Percentiles rank a stretch among this genome's conserved stretches.
Conservation (phyloP, 768 basidiomycete genomes). For the Thelephora ganbajun region DNA sequence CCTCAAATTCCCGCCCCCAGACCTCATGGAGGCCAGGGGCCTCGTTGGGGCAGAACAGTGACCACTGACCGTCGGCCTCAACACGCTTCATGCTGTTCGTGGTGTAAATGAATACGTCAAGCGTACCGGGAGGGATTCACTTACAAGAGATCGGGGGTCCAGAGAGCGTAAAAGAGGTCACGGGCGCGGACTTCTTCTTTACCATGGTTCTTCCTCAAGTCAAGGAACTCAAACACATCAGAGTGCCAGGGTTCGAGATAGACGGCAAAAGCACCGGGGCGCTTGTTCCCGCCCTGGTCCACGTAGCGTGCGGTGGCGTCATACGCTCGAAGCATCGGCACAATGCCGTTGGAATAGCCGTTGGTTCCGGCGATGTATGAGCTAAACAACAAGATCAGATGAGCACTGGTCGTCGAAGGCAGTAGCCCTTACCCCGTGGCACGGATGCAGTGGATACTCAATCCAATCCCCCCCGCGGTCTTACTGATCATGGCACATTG, state of each 20-base stretch:
- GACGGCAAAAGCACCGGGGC: slow-evolving; percentile 95
- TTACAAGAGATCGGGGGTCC: slow-evolving; percentile 95
- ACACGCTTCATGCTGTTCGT: slow-evolving; percentile 84
- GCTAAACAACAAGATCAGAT: slow-evolving; percentile 23
- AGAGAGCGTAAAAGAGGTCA: slow-evolving; percentile 95
- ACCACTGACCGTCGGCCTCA: slow-evolving; percentile 81
- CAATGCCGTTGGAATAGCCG: slow-evolving; percentile 97
- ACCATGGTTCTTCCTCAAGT: slow-evolving; percentile 96
- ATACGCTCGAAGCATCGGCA: slow-evolving; percentile 96
- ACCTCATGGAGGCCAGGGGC: slow-evolving; percentile 84
- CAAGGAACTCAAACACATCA: slow-evolving; percentile 94
- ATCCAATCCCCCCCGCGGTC: slow-evolving; percentile 94
- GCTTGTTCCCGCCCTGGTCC: slow-evolving; percentile 98
- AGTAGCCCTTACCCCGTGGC: slow-evolving; percentile 63
- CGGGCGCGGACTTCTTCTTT: slow-evolving; percentile 96
- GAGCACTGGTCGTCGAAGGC: slow-evolving; percentile 1
- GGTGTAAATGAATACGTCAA: slow-evolving; percentile 3
- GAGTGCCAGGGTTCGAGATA: slow-evolving; percentile 99
- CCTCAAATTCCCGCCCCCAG: slow-evolving; percentile 81
- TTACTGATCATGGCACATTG: slow-evolving; percentile 99
- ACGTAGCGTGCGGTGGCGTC: slow-evolving; percentile 98
- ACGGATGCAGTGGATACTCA: slow-evolving; percentile 92
- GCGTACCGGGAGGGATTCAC: slow-evolving; percentile 14
- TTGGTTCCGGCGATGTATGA: slow-evolving; percentile 99
- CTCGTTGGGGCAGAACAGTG: slow-evolving; percentile 95